phyloP scores from a whole-genome alignment of 2,329 filamentous ascomycete species.

The Ramichloridium luteum region DNA sequence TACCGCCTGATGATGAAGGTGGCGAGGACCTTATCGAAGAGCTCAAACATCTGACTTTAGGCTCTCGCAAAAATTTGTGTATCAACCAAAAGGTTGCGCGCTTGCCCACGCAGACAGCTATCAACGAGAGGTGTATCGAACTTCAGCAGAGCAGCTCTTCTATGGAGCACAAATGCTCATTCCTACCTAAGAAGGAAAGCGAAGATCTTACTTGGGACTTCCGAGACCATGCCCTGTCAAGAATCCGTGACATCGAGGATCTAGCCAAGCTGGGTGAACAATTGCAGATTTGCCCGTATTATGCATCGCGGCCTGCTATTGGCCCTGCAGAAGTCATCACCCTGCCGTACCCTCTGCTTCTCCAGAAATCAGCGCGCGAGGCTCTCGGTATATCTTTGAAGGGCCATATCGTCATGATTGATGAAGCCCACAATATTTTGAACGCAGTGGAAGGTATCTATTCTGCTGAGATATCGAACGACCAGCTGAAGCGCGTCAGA shows the following conservation, averaged over 20 bases:
- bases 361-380: slow-evolving; percentile 78
- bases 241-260: slow-evolving; percentile 87
- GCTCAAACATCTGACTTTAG: slow-evolving; percentile 71
- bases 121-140: slow-evolving; percentile 88
- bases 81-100: slow-evolving; percentile 74
- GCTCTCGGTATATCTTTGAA: slow-evolving; percentile 78
- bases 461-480: slow-evolving; percentile 61
- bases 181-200: slow-evolving; percentile 66
- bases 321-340: slow-evolving; percentile 69
- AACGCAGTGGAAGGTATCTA: slow-evolving; percentile 83
- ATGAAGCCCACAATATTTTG: slow-evolving; percentile 97
- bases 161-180: slow-evolving; percentile 58
- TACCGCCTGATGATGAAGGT: slow-evolving; percentile 27
- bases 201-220: slow-evolving; percentile 63
- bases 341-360: slow-evolving; percentile 76
- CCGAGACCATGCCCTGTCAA: slow-evolving; percentile 71
- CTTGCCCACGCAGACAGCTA: slow-evolving; percentile 59
- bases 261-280: slow-evolving; percentile 64
- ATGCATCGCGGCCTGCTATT: slow-evolving; percentile 79
- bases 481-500: slow-evolving; percentile 60
- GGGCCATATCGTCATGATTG: slow-evolving; percentile 82
- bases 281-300: slow-evolving; percentile 82
- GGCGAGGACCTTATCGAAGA: slow-evolving; percentile 37
- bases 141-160: slow-evolving; percentile 60
- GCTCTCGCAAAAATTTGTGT: slow-evolving; percentile 76